These are phyloP conservation scores for Cokeromyces recurvatus DNA, from an alignment of 371 early-diverging fungal species.

Conservation along the genomic window DNA sequence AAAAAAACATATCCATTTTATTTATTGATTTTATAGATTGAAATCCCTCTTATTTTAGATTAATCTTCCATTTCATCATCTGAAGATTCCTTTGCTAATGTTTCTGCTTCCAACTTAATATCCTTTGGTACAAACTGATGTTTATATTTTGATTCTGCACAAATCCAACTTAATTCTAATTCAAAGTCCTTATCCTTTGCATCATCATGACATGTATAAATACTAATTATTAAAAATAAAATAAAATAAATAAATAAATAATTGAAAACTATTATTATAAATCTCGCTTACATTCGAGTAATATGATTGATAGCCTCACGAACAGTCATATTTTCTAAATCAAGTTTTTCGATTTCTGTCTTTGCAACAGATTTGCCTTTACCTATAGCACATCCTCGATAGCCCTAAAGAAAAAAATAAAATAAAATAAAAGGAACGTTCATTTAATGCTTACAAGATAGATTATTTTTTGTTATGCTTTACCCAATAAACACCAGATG, in stretches of 20 bases:
- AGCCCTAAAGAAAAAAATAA: slow-evolving; percentile 85
- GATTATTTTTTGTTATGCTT: too few relatives aligned
- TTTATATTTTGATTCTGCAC: slow-evolving; percentile 72
- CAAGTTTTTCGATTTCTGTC: slow-evolving; percentile 95
- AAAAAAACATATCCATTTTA: too few relatives aligned
- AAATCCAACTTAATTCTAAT: slow-evolving; percentile 95
- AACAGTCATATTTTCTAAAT: slow-evolving; percentile 78
- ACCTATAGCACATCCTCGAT: slow-evolving; percentile 92
- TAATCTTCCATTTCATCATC: slow-evolving; percentile 56
- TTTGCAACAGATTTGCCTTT: slow-evolving; percentile 97
- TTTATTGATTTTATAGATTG: too few relatives aligned
- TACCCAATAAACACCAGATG: slow-evolving; percentile 95
- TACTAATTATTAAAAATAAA: slow-evolving; percentile 61
- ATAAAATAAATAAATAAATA: too few relatives aligned
- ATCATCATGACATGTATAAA: slow-evolving; percentile 94
- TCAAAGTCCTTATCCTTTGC: slow-evolving; percentile 97
- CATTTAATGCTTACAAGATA: not conserved
- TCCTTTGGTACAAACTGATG: slow-evolving; percentile 90
- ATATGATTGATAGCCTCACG: slow-evolving; percentile 93
- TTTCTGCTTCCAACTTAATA: slow-evolving; percentile 81
- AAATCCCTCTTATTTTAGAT: too few relatives aligned
- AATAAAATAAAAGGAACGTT: too few relatives aligned
- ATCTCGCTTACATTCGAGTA: slow-evolving; percentile 91
- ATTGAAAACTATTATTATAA: too few relatives aligned
- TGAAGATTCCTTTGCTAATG: slow-evolving; percentile 69